Evolutionary conservation across 805 yeast species (phyloP).

Genomic region (Saturnispora mendoncae): DNA sequence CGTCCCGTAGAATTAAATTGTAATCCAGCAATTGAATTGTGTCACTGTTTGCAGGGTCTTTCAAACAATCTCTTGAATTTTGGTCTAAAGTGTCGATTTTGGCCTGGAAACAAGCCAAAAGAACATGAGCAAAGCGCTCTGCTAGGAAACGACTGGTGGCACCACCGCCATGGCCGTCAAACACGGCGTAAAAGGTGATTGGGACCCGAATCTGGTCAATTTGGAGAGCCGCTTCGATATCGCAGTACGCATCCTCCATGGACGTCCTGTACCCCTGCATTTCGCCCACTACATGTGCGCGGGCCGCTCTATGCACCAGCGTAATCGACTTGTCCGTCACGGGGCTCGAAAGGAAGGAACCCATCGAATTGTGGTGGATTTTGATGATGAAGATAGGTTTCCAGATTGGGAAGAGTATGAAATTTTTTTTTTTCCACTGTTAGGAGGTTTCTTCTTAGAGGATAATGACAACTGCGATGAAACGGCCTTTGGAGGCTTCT

Average conservation of each 20-base stretch:
- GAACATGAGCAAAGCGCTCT: conserved; percentile 27
- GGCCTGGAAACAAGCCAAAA: conserved; percentile 16
- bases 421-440: too few relatives aligned
- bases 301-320: conserved; percentile 34
- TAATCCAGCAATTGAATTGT: conserved; percentile 21
- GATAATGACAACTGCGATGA: conserved; percentile 1
- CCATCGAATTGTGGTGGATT: conserved; percentile 43
- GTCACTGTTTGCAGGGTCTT: conserved; percentile 12
- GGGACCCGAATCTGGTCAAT: background rate
- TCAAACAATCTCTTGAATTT: conserved; percentile 14
- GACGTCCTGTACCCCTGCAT: conserved; percentile 72
- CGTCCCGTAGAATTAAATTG: conserved; percentile 30
- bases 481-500: background rate
- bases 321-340: conserved; percentile 58
- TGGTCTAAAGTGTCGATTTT: conserved; percentile 15
- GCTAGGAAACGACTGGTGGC: conserved; percentile 49
- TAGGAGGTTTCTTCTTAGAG: too few relatives aligned
- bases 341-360: conserved; percentile 67
- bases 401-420: too few relatives aligned
- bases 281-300: conserved; percentile 57
- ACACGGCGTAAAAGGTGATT: conserved; percentile 53
- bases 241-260: conserved; percentile 70
- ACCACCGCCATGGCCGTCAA: conserved; percentile 79
- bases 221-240: conserved; percentile 23
- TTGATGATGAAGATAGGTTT: too few relatives aligned